These are phyloP conservation scores for Ceratocystis cubensis DNA, from an alignment of 2,329 filamentous ascomycete species.

Conservation along the genomic window DNA sequence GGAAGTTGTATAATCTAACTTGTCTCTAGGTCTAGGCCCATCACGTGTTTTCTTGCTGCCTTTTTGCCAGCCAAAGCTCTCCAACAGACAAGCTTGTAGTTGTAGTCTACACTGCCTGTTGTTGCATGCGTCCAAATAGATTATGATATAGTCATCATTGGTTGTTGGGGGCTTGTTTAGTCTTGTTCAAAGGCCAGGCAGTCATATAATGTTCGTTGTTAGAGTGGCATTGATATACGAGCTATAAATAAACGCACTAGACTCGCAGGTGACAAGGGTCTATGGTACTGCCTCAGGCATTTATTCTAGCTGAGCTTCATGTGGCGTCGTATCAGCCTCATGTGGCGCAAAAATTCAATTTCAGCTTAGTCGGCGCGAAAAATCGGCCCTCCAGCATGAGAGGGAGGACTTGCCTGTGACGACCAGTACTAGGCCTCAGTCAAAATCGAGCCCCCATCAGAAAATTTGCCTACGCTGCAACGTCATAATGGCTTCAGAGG, in stretches of 20 bases:
- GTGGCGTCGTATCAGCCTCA: neutral
- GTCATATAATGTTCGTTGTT: neutral
- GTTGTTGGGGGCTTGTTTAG: too few species aligned
- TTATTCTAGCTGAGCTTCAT: too few species aligned
- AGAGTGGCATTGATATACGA: neutral
- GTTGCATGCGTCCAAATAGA: neutral
- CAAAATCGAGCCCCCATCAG: neutral
- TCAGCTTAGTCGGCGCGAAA: slow-evolving; percentile 13
- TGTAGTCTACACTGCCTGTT: too few species aligned
- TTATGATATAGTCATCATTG: neutral
- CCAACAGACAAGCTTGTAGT: too few species aligned
- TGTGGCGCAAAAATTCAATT: slow-evolving; percentile 16
- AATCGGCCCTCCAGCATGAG: slow-evolving; percentile 12
- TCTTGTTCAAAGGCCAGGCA: neutral
- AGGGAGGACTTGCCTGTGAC: neutral
- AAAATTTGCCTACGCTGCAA: neutral
- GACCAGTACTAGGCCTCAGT: neutral
- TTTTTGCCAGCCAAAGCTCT: neutral
- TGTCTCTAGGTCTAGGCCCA: neutral
- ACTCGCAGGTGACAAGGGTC: neutral
- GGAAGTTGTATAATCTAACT: neutral
- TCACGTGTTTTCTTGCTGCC: neutral
- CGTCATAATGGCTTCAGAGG: slow-evolving; percentile 23
- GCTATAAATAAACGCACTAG: neutral
- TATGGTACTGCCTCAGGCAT: neutral